Conservation (phyloP, 495 filamentous ascomycete genomes). For the Hypoxylon subgilvum region DNA sequence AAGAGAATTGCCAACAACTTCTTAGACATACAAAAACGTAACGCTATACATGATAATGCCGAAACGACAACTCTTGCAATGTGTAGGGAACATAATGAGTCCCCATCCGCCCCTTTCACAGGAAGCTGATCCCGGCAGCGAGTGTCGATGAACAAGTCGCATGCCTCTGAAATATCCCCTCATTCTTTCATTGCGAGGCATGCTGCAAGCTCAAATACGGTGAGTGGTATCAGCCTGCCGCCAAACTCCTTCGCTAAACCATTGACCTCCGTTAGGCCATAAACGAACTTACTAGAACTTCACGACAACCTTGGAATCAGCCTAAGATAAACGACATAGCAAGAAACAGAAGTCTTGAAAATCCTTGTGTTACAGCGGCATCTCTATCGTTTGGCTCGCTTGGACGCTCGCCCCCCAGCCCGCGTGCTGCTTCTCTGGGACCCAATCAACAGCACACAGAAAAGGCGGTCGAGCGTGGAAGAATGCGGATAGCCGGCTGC, state of each 20-base stretch:
- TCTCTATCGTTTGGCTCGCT: slow-evolving; percentile 32
- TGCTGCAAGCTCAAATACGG: slow-evolving; percentile 39
- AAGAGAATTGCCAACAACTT: slow-evolving; percentile 5
- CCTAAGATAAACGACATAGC: slow-evolving; percentile 26
- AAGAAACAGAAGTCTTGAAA: slow-evolving; percentile 33
- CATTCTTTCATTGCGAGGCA: slow-evolving; percentile 28
- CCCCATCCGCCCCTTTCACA: no score
- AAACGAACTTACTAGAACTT: slow-evolving; percentile 24
- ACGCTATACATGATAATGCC: slow-evolving; percentile 22
- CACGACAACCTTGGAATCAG: slow-evolving; percentile 4
- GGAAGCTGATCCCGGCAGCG: slow-evolving; percentile 38
- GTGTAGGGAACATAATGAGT: slow-evolving; percentile 20
- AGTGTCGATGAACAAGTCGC: slow-evolving; percentile 36
- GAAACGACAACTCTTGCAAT: slow-evolving; percentile 24
- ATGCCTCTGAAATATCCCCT: slow-evolving; percentile 27
- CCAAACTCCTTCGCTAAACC: slow-evolving; percentile 40
- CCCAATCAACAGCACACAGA: slow-evolving; percentile 27
- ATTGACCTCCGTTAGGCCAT: slow-evolving; percentile 50
- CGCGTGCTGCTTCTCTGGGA: slow-evolving; percentile 28
- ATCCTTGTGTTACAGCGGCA: slow-evolving; percentile 2
- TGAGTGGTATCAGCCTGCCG: slow-evolving; percentile 41
- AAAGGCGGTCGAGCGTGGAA: slow-evolving; percentile 28
- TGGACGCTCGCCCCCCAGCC: slow-evolving; percentile 41
- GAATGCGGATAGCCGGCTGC: slow-evolving; percentile 17
- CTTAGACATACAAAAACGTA: slow-evolving; percentile 10